These are phyloP conservation scores for Trichocladium antarcticum DNA, from an alignment of 495 filamentous ascomycete genomes.

Conservation along the genomic window DNA sequence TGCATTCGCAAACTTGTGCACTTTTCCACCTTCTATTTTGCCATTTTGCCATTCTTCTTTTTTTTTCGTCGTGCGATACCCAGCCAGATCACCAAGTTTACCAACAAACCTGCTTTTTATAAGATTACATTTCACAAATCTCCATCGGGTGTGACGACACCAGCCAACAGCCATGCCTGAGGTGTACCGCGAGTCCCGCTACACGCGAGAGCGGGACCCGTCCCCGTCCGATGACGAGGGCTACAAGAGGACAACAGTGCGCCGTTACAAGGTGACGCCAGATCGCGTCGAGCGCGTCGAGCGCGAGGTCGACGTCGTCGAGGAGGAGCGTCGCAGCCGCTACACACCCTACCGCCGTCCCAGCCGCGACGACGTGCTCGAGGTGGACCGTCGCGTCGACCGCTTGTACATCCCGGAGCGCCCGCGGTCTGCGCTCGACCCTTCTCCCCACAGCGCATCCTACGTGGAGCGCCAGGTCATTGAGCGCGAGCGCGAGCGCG, in stretches of 20 bases:
- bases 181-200: conserved; percentile 39
- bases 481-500: too few species aligned
- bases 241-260: conserved; percentile 41
- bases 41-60: background rate
- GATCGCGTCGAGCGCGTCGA: conserved; percentile 34
- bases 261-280: conserved; percentile 43
- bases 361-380: conserved; percentile 31
- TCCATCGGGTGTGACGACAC: conserved; percentile 4
- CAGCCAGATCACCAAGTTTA: conserved; percentile 2
- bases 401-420: conserved; percentile 36
- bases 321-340: conserved; percentile 39
- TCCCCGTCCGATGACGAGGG: conserved; percentile 39
- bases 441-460: conserved; percentile 27
- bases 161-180: conserved; percentile 30
- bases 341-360: conserved; percentile 27
- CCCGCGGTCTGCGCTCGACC: conserved; percentile 35
- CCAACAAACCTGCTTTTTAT: background rate
- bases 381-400: conserved; percentile 39
- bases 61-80: conserved; percentile 10
- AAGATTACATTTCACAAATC: background rate
- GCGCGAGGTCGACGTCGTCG: conserved; percentile 36
- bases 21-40: conserved; percentile 1
- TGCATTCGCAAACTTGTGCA: conserved; percentile 4
- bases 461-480: conserved; percentile 25
- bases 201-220: conserved; percentile 36